Conservation (phyloP, 345 rosid genomes). For the Murraya paniculata region DNA sequence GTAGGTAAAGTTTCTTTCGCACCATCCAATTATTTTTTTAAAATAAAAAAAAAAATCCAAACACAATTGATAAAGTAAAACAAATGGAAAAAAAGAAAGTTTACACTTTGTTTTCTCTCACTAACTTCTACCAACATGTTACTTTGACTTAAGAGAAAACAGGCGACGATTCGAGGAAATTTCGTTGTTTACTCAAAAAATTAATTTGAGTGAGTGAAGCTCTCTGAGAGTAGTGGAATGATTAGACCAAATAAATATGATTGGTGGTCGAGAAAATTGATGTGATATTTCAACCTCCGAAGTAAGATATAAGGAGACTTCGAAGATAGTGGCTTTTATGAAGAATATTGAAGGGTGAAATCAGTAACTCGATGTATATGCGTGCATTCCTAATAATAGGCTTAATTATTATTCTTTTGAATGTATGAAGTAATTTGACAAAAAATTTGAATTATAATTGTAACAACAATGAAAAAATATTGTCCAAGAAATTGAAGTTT, state of each 20-base stretch:
- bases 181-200: too few relatives aligned
- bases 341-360: neutral
- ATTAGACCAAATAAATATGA: neutral
- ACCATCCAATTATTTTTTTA: too few relatives aligned
- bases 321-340: neutral
- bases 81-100: too few relatives aligned
- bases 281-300: slow-evolving; percentile 5
- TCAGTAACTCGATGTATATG: neutral
- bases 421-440: neutral
- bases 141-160: too few relatives aligned
- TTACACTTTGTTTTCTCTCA: too few relatives aligned
- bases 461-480: neutral
- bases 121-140: too few relatives aligned
- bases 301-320: neutral
- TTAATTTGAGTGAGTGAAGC: neutral
- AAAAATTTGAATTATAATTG: neutral
- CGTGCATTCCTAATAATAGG: neutral
- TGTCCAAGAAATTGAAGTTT: neutral
- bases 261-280: slow-evolving; percentile 12
- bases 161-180: too few relatives aligned
- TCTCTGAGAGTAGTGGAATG: neutral
- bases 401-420: too few relatives aligned
- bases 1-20: too few relatives aligned
- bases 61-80: too few relatives aligned
- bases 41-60: too few relatives aligned